phyloP scores from a whole-genome alignment of 768 basidiomycete species.

The Tricholoma terreum region DNA sequence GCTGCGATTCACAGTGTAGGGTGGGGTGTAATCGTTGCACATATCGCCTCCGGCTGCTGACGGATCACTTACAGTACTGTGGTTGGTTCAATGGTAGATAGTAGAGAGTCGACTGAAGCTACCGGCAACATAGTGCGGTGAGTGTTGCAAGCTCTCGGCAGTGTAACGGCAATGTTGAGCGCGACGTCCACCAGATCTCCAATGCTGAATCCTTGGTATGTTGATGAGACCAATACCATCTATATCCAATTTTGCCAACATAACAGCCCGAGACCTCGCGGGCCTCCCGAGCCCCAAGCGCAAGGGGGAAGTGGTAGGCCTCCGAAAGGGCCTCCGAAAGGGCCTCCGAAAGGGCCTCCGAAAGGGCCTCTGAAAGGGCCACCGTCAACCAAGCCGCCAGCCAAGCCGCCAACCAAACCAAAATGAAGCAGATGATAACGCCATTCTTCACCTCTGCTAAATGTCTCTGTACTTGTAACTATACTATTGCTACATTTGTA shows the following conservation, averaged over 20 bases:
- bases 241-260: background rate
- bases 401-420: background rate
- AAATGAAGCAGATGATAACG: background rate
- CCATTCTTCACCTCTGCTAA: background rate
- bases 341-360: too few species aligned
- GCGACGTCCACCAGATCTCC: too few species aligned
- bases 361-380: too few species aligned
- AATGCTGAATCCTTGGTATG: background rate
- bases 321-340: slow-evolving; percentile 3
- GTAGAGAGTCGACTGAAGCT: too few species aligned
- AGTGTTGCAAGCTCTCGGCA: too few species aligned
- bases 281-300: background rate
- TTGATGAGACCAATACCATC: background rate
- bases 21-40: too few species aligned
- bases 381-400: too few species aligned
- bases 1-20: too few species aligned
- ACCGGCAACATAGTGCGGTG: background rate
- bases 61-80: too few species aligned
- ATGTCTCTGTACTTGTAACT: background rate
- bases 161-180: background rate
- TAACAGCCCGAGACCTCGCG: slow-evolving; percentile 7
- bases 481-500: slow-evolving; percentile 8
- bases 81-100: too few species aligned
- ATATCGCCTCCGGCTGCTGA: too few species aligned
- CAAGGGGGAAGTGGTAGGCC: too few species aligned